A percentile compares a stretch with the other conserved stretches of the same genome.
Evolutionary conservation across 192 early-diverging fungal species (phyloP).

Genomic region (Ambispora gerdemannii): DNA sequence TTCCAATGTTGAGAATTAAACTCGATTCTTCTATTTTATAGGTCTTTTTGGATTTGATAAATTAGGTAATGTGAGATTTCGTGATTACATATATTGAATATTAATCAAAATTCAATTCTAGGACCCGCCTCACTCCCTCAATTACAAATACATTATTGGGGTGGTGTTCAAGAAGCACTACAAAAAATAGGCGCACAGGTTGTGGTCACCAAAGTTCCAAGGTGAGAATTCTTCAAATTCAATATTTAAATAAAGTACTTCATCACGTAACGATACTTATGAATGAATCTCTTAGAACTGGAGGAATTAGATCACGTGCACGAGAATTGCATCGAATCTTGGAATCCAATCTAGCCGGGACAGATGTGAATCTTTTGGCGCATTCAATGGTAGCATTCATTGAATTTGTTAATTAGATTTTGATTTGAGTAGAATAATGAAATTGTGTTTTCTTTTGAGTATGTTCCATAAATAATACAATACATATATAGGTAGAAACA

Average conservation of each 20-base stretch:
- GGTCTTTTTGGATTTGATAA: conserved; percentile 90
- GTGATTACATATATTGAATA: too few relatives aligned
- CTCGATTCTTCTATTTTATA: conserved; percentile 6
- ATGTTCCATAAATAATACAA: too few relatives aligned
- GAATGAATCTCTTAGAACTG: too few relatives aligned
- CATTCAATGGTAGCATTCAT: conserved; percentile 97
- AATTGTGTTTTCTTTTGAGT: too few relatives aligned
- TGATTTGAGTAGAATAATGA: too few relatives aligned
- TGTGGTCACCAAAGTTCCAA: conserved; percentile 70
- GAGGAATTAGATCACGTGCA: conserved; percentile 73
- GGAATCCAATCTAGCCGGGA: conserved; percentile 48
- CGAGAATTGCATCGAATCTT: conserved; percentile 69
- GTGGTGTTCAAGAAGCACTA: conserved; percentile 74
- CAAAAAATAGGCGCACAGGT: conserved; percentile 78
- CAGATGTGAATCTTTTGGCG: conserved; percentile 80
- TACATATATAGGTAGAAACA: neutral
- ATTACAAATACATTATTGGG: conserved; percentile 88
- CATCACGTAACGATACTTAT: neutral
- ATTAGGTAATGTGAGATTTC: conserved; percentile 33
- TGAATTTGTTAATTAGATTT: too few relatives aligned
- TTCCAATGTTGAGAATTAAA: too few relatives aligned
- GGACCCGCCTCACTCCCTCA: conserved; percentile 72
- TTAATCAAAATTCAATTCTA: too few relatives aligned
- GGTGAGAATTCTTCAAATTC: conserved; percentile 26
- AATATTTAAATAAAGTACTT: neutral